These are phyloP conservation scores for Arctostaphylos glauca DNA, from an alignment of 148 eudicot species.

Conservation along the genomic window DNA sequence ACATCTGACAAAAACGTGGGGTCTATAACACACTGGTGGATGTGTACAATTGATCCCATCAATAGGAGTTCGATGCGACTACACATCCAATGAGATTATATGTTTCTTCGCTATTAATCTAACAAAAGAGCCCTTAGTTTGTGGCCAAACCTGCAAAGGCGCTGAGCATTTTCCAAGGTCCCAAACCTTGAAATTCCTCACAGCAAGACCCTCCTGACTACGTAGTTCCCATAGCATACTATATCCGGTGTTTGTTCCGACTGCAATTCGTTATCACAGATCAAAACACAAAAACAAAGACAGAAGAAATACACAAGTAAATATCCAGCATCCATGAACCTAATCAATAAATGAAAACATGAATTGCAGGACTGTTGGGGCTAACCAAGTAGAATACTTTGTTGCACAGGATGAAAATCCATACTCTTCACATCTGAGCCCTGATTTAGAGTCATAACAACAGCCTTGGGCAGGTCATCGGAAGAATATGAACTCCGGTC, in stretches of 20 bases:
- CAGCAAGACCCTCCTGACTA: slow-evolving; percentile 63
- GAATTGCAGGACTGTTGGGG: not conserved
- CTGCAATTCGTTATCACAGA: slow-evolving; percentile 34
- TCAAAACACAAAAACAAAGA: slow-evolving; percentile 10
- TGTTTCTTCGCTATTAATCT: too few species aligned
- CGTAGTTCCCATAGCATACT: slow-evolving; percentile 85
- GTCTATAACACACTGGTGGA: not conserved
- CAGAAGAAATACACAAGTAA: not conserved
- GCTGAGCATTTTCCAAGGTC: slow-evolving; percentile 54
- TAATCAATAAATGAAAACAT: not conserved
- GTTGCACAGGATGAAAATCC: slow-evolving; percentile 90
- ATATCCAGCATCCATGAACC: not conserved
- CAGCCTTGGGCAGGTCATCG: slow-evolving; percentile 76
- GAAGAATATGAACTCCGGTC: slow-evolving; percentile 72
- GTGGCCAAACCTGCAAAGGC: slow-evolving; percentile 59
- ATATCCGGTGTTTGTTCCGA: slow-evolving; percentile 84
- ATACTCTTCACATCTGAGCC: slow-evolving; percentile 87
- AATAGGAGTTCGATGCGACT: not conserved
- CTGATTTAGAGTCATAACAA: slow-evolving; percentile 68
- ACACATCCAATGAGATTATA: too few species aligned
- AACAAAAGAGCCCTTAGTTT: not conserved
- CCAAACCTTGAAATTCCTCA: slow-evolving; percentile 83
- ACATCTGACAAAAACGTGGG: too few species aligned
- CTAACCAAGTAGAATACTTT: slow-evolving; percentile 80
- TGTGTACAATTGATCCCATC: not conserved